Base-by-base conservation (phyloP, 192 early-diverging fungal species). In the Martensiomyces pterosporus region DNA sequence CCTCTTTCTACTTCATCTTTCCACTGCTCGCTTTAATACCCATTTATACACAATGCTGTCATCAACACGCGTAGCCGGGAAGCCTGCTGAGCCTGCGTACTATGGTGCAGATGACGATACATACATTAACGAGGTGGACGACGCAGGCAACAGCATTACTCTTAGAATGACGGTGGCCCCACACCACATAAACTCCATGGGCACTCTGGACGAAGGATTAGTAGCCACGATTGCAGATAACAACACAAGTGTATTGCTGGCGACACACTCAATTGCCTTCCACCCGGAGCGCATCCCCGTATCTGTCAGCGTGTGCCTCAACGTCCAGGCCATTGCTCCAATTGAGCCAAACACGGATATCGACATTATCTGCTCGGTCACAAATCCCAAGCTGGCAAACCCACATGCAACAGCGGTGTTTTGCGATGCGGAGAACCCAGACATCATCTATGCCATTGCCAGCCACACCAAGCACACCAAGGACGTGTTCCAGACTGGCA, bases 161-260 rank as follows among this genome's bases (percentile, higher is more conserved):
- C 39, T 69, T 26, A 18, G 45, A 10, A 48, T 69, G 15, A 13
- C 10, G 2, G 57, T 62, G 1, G 40, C 18, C 1, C 33, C 14
- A 15, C 53, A 61, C 12, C 66, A 69, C n/a, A 47, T 69, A 18
- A 49, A 18, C 14, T n/a, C 43, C 6, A 43, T 48, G 9, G 57
- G 68, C 8, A 53, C 52, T 0, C 39, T 71, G n/a, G 67, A 71
- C 44, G 67, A 71, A 43, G 67, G 60, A 4, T 16, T 63, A 23
- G 67, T 64, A 5, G 60, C 60, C 0, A 64, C 67, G 13, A 17
- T 71, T 0, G 48, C 60, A 13, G 67, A 71, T 60, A 63, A 60
- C 47, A 39, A 58, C 33, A 71, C 67, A 12, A 32, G 29, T 32
- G 5, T 10, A 12, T 8, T 32, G 46, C 33, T 71, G 23, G 26